Percentiles rank a stretch among this genome's conserved stretches.
phyloP scores from a whole-genome alignment of 345 rosid genomes.

The Gossypium rotundifolium region DNA sequence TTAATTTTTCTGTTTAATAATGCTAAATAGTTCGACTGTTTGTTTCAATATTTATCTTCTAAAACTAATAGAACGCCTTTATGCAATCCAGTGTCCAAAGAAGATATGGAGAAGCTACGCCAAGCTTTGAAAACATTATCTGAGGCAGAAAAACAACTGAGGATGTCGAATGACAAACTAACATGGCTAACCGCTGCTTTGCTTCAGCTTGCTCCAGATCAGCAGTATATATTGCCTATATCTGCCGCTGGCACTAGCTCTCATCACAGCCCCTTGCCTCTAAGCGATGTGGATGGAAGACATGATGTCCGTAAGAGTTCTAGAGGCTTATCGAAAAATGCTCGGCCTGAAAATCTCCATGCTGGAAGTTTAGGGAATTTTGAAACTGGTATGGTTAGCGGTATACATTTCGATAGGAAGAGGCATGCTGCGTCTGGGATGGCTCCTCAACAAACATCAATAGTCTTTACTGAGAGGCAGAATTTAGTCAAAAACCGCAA shows the following conservation, averaged over 20 bases:
- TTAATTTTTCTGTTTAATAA: not conserved
- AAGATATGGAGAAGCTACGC: constrained; percentile 93
- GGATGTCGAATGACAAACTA: constrained; percentile 81
- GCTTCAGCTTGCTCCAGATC: constrained; percentile 98
- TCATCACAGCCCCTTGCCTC: constrained; percentile 42
- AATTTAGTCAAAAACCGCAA: constrained; percentile 31
- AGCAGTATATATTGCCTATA: constrained; percentile 59
- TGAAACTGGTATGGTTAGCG: constrained; percentile 21
- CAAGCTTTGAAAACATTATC: constrained; percentile 88
- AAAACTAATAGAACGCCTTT: constrained; percentile 19
- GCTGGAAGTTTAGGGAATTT: constrained; percentile 26
- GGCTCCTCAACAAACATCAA: constrained; percentile 32
- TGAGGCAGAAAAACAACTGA: constrained; percentile 93
- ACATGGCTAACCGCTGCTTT: constrained; percentile 98
- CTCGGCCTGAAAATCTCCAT: constrained; percentile 30
- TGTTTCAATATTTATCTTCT: not conserved
- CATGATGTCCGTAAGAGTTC: constrained; percentile 25
- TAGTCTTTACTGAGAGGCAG: constrained; percentile 23
- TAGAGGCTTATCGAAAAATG: constrained; percentile 32
- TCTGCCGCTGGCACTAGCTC: constrained; percentile 65
- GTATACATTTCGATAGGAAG: constrained; percentile 32
- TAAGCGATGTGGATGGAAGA: constrained; percentile 30
- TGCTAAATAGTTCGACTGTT: not conserved
- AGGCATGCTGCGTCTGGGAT: constrained; percentile 28
- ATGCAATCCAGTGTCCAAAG: constrained; percentile 63